Evolutionary conservation across 768 basidiomycete species (phyloP).

Genomic region (Russula dissimulans): DNA sequence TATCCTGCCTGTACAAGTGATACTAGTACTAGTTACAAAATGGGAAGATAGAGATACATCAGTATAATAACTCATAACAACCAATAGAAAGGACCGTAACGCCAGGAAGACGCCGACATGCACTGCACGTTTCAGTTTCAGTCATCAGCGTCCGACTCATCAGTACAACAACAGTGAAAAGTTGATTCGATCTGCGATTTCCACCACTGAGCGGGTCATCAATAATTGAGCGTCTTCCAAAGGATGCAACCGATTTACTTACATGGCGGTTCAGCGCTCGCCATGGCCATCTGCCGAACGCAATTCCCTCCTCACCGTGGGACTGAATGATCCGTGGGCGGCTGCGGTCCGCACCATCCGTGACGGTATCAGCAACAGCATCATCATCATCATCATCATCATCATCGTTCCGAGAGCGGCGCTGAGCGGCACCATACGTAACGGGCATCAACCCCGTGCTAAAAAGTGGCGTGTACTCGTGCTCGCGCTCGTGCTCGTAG

Average conservation of each 20-base stretch:
- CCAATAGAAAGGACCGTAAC: background rate
- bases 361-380: too few relatives aligned
- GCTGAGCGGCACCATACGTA: slow-evolving; percentile 15
- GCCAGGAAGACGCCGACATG: background rate
- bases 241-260: slow-evolving; percentile 24
- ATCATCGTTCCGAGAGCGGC: slow-evolving; percentile 20
- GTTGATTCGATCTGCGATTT: slow-evolving; percentile 65
- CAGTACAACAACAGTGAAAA: slow-evolving; percentile 49
- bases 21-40: slow-evolving; percentile 1
- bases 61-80: slow-evolving; percentile 1
- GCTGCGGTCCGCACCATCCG: slow-evolving; percentile 1
- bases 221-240: background rate
- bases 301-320: slow-evolving; percentile 42
- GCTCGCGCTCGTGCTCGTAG: background rate
- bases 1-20: slow-evolving; percentile 5
- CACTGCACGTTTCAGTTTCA: slow-evolving; percentile 11
- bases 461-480: slow-evolving; percentile 10
- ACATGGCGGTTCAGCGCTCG: slow-evolving; percentile 65
- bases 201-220: slow-evolving; percentile 56
- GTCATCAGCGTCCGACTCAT: slow-evolving; percentile 44
- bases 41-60: slow-evolving; percentile 11
- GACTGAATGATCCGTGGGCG: slow-evolving; percentile 22
- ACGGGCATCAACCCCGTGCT: slow-evolving; percentile 9
- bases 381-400: slow-evolving; percentile 7
- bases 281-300: slow-evolving; percentile 60